Base-by-base conservation (phyloP, 495 filamentous ascomycete species). In the Chaetomium cochliodes region DNA sequence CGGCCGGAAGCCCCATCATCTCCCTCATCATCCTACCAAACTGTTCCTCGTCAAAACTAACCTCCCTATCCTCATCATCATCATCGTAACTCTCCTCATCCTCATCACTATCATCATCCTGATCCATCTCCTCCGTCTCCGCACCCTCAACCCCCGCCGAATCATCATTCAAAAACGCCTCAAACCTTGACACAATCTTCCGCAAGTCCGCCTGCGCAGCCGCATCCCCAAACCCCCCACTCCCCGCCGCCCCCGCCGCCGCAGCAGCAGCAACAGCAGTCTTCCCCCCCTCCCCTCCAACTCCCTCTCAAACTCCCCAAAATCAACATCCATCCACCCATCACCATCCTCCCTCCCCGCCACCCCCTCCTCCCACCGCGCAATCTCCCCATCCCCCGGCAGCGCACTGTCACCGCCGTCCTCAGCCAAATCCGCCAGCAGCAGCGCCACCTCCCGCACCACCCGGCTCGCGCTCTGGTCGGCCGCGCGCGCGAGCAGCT, bases 291-390 rank as follows among this genome's bases (percentile, higher is more conserved):
- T n/a, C 2, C 54, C 28, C 16, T 59, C 66, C 4, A 98, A 79
- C 73, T 96, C 91, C 49, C 81, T 77, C 69, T 98, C 93, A 62
- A 98, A 90, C 58, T 96, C 92, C 26, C 88, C 81, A 70, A 90
- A 97, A 67, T 92, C 87, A 60, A 98, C 93, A 71, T 98, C 89
- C 64, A 98, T 78, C 94, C 94, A 98, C n/a, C 81, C 81, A 65
- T 98, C 96, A 67, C 90, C 84, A 64, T 98, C 96, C 37, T 91
- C 86, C 37, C 71, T 74, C 23, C 77, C 74, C 8, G 81, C 81
- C 37, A 77, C 71, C n/a, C 77, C 62, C 37, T 77, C 71, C n/a
- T 77, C 62, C 94, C 94, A 97, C 0, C 60, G 65, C 33, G 75
- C 73, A 20, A 98, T 90, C 51, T 96, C 92, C 16, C 82, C 77